Base-by-base conservation (phyloP, 2,329 filamentous ascomycete genomes). In the Pseudogymnoascus destructans region DNA sequence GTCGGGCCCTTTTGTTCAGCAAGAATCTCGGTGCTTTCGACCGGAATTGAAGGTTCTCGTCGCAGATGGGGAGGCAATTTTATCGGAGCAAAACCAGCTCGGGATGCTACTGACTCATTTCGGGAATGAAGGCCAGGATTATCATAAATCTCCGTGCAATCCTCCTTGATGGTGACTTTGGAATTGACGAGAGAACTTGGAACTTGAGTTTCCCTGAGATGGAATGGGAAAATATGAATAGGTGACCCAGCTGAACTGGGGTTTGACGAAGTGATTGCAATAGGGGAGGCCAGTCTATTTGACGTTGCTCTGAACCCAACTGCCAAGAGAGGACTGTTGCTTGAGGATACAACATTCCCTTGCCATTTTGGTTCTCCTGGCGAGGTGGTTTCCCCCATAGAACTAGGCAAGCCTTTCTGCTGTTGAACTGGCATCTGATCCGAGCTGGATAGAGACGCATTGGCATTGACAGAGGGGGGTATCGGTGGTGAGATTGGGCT, bases 181-280 rank as follows among this genome's bases (percentile, higher is more conserved):
- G 25, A 52, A 30, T 30, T 52, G 46, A 19, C 15, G 5, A 19
- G 46, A 52, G 46, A 52, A 19, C n/a, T 52, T 30, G 46, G 11
- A 30, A 19, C 25, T 19, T 30, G 46, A 13, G 25, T 3, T 30
- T 52, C 32, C 25, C 46, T 52, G 15, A 52, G 46, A 9, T 52
- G 46, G 15, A 52, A 52, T 30, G 46, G 46, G 25, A 30, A 52
- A 19, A 52, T 52, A 17, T 52, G 46, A 52, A 32, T 30, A 7
- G 46, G 46, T 52, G 46, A 52, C 10, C 46, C 46, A 52, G 46
- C 46, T 13, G 46, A 52, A 30, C 46, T 52, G 13, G 46, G 46
- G 30, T 13, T 15, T 15, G 25, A 10, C 15, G 46, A 52, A 40
- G 54, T 56, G 17, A 56, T 23, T 27, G 54, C 9, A 40, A 23